These are phyloP conservation scores for Rhypophila decipiens DNA, from an alignment of 495 filamentous ascomycete genomes.

Conservation along the genomic window DNA sequence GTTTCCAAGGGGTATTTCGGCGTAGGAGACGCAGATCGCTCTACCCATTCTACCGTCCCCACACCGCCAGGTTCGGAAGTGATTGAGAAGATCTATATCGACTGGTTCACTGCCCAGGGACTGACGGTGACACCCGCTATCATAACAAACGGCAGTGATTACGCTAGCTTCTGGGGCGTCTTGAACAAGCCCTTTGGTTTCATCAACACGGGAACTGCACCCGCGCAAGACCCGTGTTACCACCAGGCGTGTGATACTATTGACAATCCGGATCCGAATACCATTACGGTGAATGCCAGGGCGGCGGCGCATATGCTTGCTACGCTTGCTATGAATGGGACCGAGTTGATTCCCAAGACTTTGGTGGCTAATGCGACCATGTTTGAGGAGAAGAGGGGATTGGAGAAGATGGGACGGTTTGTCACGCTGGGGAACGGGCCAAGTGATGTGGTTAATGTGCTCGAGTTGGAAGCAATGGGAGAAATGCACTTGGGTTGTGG, in stretches of 20 bases:
- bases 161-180: conserved; percentile 34
- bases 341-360: conserved; percentile 33
- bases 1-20: conserved; percentile 30
- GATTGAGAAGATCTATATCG: conserved; percentile 31
- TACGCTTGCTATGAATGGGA: conserved; percentile 30
- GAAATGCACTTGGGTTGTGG: conserved; percentile 14
- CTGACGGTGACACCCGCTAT: conserved; percentile 24
- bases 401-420: conserved; percentile 2
- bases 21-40: conserved; percentile 36
- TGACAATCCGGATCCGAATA: conserved; percentile 33
- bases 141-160: conserved; percentile 37
- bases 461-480: conserved; percentile 12
- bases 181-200: conserved; percentile 45
- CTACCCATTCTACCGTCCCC: conserved; percentile 22
- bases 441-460: conserved; percentile 5
- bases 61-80: conserved; percentile 31
- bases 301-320: conserved; percentile 38
- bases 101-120: conserved; percentile 26
- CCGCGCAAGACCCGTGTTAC: conserved; percentile 37
- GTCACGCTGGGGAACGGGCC: background rate
- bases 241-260: conserved; percentile 38
- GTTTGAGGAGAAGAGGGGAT: conserved; percentile 1
- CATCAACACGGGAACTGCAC: conserved; percentile 34
- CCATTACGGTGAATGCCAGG: conserved; percentile 33
- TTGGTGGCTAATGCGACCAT: conserved; percentile 9